These are phyloP conservation scores for Venturia nashicola DNA, from an alignment of 2,329 filamentous ascomycete species.

Conservation along the genomic window DNA sequence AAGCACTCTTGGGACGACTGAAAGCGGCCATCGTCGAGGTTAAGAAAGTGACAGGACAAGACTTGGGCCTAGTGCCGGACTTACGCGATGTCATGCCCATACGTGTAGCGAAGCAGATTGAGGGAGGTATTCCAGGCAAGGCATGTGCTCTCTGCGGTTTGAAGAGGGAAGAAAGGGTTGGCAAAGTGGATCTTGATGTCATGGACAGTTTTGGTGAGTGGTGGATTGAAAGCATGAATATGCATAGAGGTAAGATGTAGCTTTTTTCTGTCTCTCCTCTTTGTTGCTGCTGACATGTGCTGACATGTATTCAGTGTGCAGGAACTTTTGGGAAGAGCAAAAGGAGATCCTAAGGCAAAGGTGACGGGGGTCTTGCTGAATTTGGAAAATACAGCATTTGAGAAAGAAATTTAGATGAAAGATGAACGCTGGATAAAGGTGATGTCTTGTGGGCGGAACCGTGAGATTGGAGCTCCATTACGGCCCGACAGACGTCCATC, in stretches of 20 bases:
- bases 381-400: neutral
- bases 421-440: neutral
- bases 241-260: slow-evolving; percentile 59
- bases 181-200: slow-evolving; percentile 61
- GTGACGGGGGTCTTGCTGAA: slow-evolving; percentile 25
- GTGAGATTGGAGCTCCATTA: neutral
- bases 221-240: slow-evolving; percentile 63
- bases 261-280: neutral
- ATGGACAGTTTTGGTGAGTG: slow-evolving; percentile 93
- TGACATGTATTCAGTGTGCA: neutral
- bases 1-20: slow-evolving; percentile 60
- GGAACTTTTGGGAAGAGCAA: slow-evolving; percentile 72
- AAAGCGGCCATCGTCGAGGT: slow-evolving; percentile 51
- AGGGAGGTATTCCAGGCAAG: slow-evolving; percentile 64
- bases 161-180: slow-evolving; percentile 72
- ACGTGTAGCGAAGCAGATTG: slow-evolving; percentile 44
- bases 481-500: neutral
- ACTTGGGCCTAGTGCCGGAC: slow-evolving; percentile 48
- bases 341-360: slow-evolving; percentile 57
- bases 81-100: slow-evolving; percentile 58
- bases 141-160: slow-evolving; percentile 78
- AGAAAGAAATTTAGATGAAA: too few relatives aligned
- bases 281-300: slow-evolving; percentile 43
- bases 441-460: neutral
- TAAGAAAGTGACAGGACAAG: slow-evolving; percentile 31